Conservation (phyloP, 306 rosid genomes). For the Cucumis sativus region DNA sequence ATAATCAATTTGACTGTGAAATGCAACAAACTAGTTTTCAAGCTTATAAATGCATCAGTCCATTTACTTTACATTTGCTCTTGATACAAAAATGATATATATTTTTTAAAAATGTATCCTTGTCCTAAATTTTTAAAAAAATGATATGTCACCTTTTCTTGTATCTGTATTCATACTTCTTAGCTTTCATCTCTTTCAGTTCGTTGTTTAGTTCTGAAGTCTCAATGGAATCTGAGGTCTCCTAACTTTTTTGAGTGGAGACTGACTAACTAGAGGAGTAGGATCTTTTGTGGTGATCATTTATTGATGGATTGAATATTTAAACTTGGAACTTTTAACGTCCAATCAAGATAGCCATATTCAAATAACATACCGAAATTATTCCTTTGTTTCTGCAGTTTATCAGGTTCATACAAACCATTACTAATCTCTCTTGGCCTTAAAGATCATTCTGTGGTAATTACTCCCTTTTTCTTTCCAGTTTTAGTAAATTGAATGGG, state of each 20-base stretch:
- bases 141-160: no score
- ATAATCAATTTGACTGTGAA: no score
- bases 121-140: no score
- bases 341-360: background rate
- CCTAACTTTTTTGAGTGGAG: background rate
- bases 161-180: no score
- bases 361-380: background rate
- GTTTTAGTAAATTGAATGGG: background rate
- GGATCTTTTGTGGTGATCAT: background rate
- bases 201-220: background rate
- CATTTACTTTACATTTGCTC: no score
- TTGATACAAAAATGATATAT: no score
- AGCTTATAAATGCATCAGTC: no score
- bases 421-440: slow-evolving; percentile 88
- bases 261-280: background rate
- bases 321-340: background rate
- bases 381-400: slow-evolving; percentile 31
- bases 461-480: background rate
- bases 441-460: slow-evolving; percentile 74
- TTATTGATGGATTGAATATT: background rate
- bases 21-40: no score
- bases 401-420: slow-evolving; percentile 44
- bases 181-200: background rate
- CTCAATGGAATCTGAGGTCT: background rate
- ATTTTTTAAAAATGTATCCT: no score